Conservation (phyloP, 176 grass and related monocot species). For the Aegilops bicornis region DNA sequence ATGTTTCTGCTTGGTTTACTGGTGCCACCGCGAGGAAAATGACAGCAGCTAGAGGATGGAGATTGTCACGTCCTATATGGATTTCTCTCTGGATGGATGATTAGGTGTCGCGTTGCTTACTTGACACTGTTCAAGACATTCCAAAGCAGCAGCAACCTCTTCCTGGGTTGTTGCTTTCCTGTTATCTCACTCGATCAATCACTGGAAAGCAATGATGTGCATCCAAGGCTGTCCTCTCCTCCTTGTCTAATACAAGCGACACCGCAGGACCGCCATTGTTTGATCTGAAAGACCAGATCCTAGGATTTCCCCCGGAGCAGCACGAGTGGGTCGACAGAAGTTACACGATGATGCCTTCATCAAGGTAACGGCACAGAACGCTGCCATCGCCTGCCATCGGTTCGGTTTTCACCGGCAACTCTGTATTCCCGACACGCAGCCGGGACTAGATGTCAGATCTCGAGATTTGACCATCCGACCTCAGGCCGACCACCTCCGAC, state of each 20-base stretch:
- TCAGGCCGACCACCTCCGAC: too few relatives aligned
- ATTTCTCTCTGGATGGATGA: not conserved
- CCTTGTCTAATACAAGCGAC: constrained; percentile 5
- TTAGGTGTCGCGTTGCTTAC: constrained; percentile 11
- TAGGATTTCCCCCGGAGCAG: too few relatives aligned
- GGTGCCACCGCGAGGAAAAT: constrained; percentile 4
- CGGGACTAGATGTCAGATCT: too few relatives aligned
- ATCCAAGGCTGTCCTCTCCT: constrained; percentile 32
- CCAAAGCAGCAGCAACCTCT: constrained; percentile 25
- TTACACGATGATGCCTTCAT: too few relatives aligned
- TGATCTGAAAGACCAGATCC: too few relatives aligned
- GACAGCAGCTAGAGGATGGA: constrained; percentile 1
- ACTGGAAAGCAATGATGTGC: constrained; percentile 24
- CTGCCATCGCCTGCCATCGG: too few relatives aligned
- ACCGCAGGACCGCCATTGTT: too few relatives aligned
- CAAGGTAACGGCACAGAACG: too few relatives aligned
- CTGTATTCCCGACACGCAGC: too few relatives aligned
- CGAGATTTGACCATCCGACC: too few relatives aligned
- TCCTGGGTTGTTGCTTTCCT: constrained; percentile 33
- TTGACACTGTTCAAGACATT: constrained; percentile 12
- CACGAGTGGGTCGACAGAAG: too few relatives aligned
- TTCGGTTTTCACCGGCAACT: too few relatives aligned
- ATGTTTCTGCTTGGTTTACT: constrained; percentile 36
- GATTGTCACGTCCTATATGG: not conserved
- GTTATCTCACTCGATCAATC: constrained; percentile 18